A percentile compares a stretch with the other conserved stretches of the same genome.
Evolutionary conservation across 2,329 filamentous ascomycete species (phyloP).

Genomic region (Albifimbria verrucaria): DNA sequence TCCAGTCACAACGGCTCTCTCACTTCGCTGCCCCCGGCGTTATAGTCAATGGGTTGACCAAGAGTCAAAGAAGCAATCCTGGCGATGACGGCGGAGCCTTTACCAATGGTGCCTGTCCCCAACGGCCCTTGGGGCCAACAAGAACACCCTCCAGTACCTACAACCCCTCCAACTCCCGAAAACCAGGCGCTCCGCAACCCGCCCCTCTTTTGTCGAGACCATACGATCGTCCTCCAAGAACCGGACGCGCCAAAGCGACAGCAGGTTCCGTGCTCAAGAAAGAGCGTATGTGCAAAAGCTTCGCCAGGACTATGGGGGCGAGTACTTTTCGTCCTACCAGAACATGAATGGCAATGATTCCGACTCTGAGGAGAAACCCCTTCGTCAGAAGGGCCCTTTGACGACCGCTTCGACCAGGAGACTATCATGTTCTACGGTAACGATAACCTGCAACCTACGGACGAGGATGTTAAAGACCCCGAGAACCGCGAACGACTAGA

Average conservation of each 20-base stretch:
- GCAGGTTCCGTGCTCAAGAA: constrained; percentile 62
- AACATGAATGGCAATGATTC: constrained; percentile 66
- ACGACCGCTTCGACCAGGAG: constrained; percentile 87
- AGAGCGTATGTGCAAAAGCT: constrained; percentile 92
- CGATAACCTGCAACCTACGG: constrained; percentile 81
- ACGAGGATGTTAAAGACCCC: constrained; percentile 86
- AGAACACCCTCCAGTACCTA: constrained; percentile 79
- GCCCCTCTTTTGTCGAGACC: constrained; percentile 41
- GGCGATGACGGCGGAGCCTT: constrained; percentile 25
- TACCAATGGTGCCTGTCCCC: constrained; percentile 43
- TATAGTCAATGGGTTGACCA: constrained; percentile 37
- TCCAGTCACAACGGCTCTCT: constrained; percentile 36
- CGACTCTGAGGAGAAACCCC: constrained; percentile 91
- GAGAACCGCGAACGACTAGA: constrained; percentile 87
- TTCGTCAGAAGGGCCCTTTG: constrained; percentile 76
- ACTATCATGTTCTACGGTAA: constrained; percentile 90
- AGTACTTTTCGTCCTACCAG: constrained; percentile 72
- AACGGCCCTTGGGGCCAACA: constrained; percentile 65
- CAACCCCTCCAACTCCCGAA: constrained; percentile 62
- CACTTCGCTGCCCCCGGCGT: constrained; percentile 38
- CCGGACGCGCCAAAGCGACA: constrained; percentile 43
- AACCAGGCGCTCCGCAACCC: constrained; percentile 37
- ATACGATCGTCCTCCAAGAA: constrained; percentile 52
- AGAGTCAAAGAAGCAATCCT: constrained; percentile 34
- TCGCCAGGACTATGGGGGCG: constrained; percentile 62